Base-by-base conservation (phyloP, 768 basidiomycete genomes). In the Suillus hirtellus region DNA sequence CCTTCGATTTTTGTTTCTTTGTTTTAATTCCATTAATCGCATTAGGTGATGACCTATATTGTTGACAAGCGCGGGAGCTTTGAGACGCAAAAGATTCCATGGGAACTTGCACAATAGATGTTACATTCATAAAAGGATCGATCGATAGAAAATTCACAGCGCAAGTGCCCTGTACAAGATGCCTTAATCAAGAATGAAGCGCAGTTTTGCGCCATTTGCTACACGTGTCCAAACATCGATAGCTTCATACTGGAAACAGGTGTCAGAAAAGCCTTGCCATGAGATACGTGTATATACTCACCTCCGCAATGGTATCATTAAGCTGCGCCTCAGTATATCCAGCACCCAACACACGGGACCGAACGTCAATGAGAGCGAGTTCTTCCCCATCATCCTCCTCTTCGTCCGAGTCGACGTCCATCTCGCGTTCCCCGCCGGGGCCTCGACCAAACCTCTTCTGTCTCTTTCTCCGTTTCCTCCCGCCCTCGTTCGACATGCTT, bases 251-350 rank as follows among this genome's bases (percentile, higher is more conserved):
- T 98, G 70, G 8, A 65, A 14, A 66, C 35, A 17, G 44, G 67
- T 6, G 38, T 58, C 42, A 58, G 63, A 61, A 69, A 64, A 60
- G 56, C 70, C 37, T 14, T 17, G 14, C 17, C 37, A 21, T 17
- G 35, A 35, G 54, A 54, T 59, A 60, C 60, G 65, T 31, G 31
- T 24, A 27, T 15, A 64, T 34, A 72, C 87, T 74, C 71, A 95
- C 95, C 81, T 90, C 82, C 19, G 81, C 69, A 59, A 98, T 89
- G 1, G 93, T 92, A 65, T 93, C 89, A 81, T 90, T 92, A 15
- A 99, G 82, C 75, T 95, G 91, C 1, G 84, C 87, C 73, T 99
- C 96, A 15, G 94, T 98, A 77, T 90, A 97, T 19, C 96, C 96
- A 67, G 87, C 88, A 53, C 87, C 88, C 62, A 96, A 77, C 12